Base-by-base conservation (phyloP, 75 land plant species). In the Cupressus sempervirens region DNA sequence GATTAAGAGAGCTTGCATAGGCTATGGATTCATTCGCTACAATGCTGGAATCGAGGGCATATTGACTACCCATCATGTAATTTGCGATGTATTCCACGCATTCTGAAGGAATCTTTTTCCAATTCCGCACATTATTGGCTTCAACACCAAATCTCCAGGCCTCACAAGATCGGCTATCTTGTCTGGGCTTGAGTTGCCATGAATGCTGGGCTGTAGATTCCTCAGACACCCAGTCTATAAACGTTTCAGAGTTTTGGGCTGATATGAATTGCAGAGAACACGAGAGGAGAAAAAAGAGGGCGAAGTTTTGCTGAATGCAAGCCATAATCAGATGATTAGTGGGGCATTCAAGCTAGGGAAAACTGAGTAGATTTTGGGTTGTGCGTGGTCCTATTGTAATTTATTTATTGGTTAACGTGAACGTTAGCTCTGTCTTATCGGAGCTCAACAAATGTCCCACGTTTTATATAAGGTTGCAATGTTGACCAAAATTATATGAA, bases 141-240 rank as follows among this genome's bases (percentile, higher is more conserved):
- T 96, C 98, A 40, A 84, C 93, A 13, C 87, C 94, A 67, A 93
- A 76, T n/a, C 92, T 68, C 90, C 95, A 95, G 56, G 94, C 91
- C 11, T 74, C 72, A 84, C 91, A 91, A 14, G 16, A 35, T n/a
- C 30, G 50, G 29, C 8, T 62, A 26, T 62, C 29, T 20, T 62
- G n/a, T 23, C 67, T 62, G 67, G 26, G 67, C 67, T 62, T 62
- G n/a, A 62, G n/a, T 1, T 23, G 67, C 67, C 67, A 62, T 62
- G 67, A 62, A 23, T 62, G n/a, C n/a, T 62, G 67, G 26, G 67
- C 67, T 26, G n/a, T 62, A n/a, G 67, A 62, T 23, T 62, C 9
- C 67, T 62, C n/a, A 62, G 67, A 62, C 2, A 62, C 67, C 67
- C 67, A 62, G 20, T 62, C 67, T 62, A 23, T 23, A 26, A n/a